Evolutionary conservation across 2,329 filamentous ascomycete species (phyloP).

Genomic region (Aspergillus costaricaensis): DNA sequence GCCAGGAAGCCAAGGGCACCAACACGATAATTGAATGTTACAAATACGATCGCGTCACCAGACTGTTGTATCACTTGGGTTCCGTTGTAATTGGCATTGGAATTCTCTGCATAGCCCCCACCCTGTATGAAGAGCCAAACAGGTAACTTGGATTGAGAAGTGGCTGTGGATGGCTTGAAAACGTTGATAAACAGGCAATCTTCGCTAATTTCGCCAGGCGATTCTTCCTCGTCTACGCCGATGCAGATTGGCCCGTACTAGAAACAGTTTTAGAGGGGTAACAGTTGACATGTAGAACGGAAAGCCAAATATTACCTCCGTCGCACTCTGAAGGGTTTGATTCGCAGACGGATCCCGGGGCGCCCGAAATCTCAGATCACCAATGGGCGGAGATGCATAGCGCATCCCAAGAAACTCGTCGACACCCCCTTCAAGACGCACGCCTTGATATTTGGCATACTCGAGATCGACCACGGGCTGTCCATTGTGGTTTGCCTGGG

Average conservation of each 20-base stretch:
- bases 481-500: not conserved
- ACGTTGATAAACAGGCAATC: constrained; percentile 40
- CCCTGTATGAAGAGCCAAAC: constrained; percentile 63
- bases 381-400: constrained; percentile 67
- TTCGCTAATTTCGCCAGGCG: constrained; percentile 47
- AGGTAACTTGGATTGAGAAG: constrained; percentile 54
- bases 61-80: constrained; percentile 58
- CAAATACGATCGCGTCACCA: constrained; percentile 62
- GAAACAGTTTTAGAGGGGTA: not conserved
- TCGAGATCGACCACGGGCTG: constrained; percentile 56
- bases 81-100: constrained; percentile 56
- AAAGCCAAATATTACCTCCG: constrained; percentile 15
- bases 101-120: constrained; percentile 60
- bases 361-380: constrained; percentile 62
- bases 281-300: too few species aligned
- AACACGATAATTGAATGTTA: constrained; percentile 71
- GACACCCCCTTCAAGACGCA: constrained; percentile 55
- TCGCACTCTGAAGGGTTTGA: constrained; percentile 51
- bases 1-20: constrained; percentile 65
- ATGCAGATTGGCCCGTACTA: constrained; percentile 56
- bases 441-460: constrained; percentile 66
- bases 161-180: constrained; percentile 33
- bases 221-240: constrained; percentile 65
- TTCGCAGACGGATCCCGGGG: constrained; percentile 58
- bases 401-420: constrained; percentile 71